Evolutionary conservation across 441 rosid species (phyloP).

Genomic region (Raphanus hybrid): DNA sequence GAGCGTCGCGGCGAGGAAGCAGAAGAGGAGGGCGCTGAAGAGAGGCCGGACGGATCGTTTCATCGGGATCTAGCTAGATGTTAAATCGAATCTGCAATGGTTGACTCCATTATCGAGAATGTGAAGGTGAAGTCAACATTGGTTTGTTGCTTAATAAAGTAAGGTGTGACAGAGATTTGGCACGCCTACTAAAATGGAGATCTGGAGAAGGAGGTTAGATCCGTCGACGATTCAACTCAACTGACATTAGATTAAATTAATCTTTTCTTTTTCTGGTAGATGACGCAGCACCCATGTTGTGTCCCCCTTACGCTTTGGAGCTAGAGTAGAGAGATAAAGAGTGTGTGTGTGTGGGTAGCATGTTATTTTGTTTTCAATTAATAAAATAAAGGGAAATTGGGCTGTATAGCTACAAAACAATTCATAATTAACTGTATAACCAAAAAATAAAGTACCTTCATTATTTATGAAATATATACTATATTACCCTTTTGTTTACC

Average conservation of each 20-base stretch:
- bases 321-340: conserved; percentile 10
- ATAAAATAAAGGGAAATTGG: too few relatives aligned
- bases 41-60: conserved; percentile 79
- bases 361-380: background rate
- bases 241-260: conserved; percentile 13
- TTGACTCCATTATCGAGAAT: background rate
- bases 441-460: too few relatives aligned
- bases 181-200: conserved; percentile 22
- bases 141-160: conserved; percentile 18
- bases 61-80: conserved; percentile 43
- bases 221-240: conserved; percentile 8
- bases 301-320: conserved; percentile 11
- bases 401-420: too few relatives aligned
- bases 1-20: conserved; percentile 59
- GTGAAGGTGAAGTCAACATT: conserved; percentile 11
- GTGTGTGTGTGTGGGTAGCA: background rate
- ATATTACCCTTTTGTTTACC: too few relatives aligned
- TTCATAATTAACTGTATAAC: background rate
- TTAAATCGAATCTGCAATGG: background rate
- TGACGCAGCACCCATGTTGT: conserved; percentile 2
- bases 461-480: too few relatives aligned
- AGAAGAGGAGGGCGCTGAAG: conserved; percentile 61
- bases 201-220: conserved; percentile 16
- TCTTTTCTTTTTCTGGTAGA: background rate
- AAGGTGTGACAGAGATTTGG: conserved; percentile 5